phyloP scores from a whole-genome alignment of 2,329 filamentous ascomycete species.

The Dactylellina parvicollis region DNA sequence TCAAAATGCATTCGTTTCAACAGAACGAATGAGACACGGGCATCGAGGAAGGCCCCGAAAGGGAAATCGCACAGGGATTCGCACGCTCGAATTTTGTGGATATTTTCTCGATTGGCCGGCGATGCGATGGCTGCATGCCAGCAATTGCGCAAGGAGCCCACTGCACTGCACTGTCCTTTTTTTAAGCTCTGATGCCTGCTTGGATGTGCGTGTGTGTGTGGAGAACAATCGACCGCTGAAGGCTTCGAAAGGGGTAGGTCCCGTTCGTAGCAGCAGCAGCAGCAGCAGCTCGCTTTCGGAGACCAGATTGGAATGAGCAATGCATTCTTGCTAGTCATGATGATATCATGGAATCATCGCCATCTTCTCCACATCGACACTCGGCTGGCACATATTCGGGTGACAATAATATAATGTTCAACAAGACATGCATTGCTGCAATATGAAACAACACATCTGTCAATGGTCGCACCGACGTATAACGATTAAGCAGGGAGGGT shows the following conservation, averaged over 20 bases:
- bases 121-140: slow-evolving; percentile 34
- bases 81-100: slow-evolving; percentile 11
- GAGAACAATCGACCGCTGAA: not conserved
- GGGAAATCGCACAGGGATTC: slow-evolving; percentile 32
- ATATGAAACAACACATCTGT: too few species aligned
- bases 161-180: not conserved
- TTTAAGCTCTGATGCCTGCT: not conserved
- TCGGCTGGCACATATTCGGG: too few species aligned
- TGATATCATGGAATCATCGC: not conserved
- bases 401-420: too few species aligned
- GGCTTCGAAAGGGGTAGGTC: slow-evolving; percentile 1
- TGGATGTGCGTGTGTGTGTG: not conserved
- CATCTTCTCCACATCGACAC: too few species aligned
- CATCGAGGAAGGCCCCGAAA: slow-evolving; percentile 16
- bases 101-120: slow-evolving; percentile 37
- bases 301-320: not conserved
- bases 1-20: not conserved
- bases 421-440: too few species aligned
- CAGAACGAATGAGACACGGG: not conserved
- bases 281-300: not conserved
- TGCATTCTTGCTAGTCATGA: not conserved
- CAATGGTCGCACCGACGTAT: too few species aligned
- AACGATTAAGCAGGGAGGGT: too few species aligned
- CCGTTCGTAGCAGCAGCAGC: too few species aligned
- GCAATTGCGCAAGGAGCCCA: slow-evolving; percentile 3